Base-by-base conservation (phyloP, 2,329 filamentous ascomycete species). In the Emericellopsis atlantica region DNA sequence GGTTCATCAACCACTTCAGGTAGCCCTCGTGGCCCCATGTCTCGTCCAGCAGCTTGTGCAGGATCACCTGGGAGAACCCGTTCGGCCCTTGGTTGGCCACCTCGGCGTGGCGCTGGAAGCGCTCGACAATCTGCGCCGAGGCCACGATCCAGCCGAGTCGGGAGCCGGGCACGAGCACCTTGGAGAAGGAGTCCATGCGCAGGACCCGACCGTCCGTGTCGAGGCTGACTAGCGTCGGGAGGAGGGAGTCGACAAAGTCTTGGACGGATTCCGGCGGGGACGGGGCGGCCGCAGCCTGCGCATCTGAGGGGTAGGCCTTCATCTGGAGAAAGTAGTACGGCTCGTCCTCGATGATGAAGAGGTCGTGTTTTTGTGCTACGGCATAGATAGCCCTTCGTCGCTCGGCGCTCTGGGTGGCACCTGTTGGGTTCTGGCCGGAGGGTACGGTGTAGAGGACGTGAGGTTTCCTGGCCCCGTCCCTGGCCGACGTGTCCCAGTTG, bases 311-410 rank as follows among this genome's bases (percentile, higher is more conserved):
- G 61, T 88, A 90, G 0, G 81, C 77, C 50, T 84, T 77, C 82
- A 88, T 85, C 61, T 95, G 89, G 31, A 95, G 70, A 65, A 90
- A 95, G 63, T 93, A 95, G 65, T 95, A 95, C 2, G 89, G 89
- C 57, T 95, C 89, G 56, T 95, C 89, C 64, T 95, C 89, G 49
- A 95, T 66, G 54, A 95, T 89, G 64, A 76, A 83, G 33, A 95
- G 54, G 54, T 95, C 84, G 59, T 95, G 86, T 63, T 86, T 87
- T 56, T 82, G 81, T 26, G 81, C 84, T 12, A 94, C 72, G 31
- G 68, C 68, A 61, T 95, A 95, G 36, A 95, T 70, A 18, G 77
- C 82, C 48, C 70, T 69, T 40, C 88, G 70, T 43, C 89, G 70
- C 54, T 78, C 67, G 5, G 62, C 57, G 33, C 79, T 71, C 58